phyloP scores from a whole-genome alignment of 441 rosid species.

The Adansonia rubrostipa region DNA sequence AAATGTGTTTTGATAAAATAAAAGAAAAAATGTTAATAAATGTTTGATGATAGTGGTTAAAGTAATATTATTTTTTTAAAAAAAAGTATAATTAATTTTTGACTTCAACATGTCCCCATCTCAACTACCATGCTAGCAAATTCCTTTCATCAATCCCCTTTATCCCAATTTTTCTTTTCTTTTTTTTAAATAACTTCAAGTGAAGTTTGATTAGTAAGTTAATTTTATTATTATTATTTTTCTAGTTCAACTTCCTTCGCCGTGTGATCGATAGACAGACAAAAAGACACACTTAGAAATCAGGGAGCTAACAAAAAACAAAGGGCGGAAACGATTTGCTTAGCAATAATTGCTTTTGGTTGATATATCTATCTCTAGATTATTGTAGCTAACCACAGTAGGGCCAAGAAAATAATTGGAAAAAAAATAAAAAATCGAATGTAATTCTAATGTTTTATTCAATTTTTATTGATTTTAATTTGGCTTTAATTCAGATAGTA shows the following conservation, averaged over 20 bases:
- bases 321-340: slow-evolving; percentile 40
- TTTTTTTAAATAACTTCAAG: not conserved
- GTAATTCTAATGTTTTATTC: no score
- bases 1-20: no score
- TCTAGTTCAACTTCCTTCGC: not conserved
- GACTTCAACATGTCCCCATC: not conserved
- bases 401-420: no score
- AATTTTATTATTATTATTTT: not conserved
- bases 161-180: not conserved
- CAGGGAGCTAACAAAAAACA: slow-evolving; percentile 41
- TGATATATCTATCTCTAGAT: slow-evolving; percentile 1
- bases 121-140: not conserved
- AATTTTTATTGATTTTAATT: no score
- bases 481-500: no score
- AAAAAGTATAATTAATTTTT: no score
- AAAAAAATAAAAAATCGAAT: no score
- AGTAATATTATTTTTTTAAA: no score
- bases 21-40: no score
- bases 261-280: slow-evolving; percentile 8
- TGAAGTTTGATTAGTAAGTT: not conserved
- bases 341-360: slow-evolving; percentile 17
- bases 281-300: slow-evolving; percentile 22
- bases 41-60: no score
- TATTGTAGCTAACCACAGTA: not conserved
- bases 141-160: not conserved